Conservation (phyloP, 768 basidiomycete genomes). For the Scleroderma bovista region DNA sequence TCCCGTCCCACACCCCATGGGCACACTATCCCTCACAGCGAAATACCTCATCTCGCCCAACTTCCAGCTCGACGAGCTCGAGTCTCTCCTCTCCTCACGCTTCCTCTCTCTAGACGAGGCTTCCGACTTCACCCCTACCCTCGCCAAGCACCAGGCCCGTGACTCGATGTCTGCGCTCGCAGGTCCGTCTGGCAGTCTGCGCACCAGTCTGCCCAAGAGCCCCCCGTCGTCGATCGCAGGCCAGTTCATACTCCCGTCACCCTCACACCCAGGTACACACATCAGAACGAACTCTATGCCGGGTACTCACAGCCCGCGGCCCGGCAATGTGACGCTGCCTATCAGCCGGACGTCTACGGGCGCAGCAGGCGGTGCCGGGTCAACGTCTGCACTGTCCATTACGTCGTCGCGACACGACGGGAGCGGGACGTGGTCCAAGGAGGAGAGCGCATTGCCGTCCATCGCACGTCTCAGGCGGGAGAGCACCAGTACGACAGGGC, state of each 20-base stretch:
- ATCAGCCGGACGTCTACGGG: slow-evolving; percentile 31
- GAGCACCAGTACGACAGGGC: slow-evolving; percentile 39
- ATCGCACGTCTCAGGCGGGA: slow-evolving; percentile 46
- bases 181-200: slow-evolving; percentile 26
- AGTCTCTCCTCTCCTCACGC: slow-evolving; percentile 67
- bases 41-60: slow-evolving; percentile 63
- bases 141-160: slow-evolving; percentile 58
- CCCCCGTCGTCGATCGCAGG: slow-evolving; percentile 41
- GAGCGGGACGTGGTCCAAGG: slow-evolving; percentile 32
- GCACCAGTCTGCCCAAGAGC: slow-evolving; percentile 43
- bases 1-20: slow-evolving; percentile 61
- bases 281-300: slow-evolving; percentile 35
- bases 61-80: slow-evolving; percentile 73
- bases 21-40: slow-evolving; percentile 54
- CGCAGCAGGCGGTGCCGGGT: slow-evolving; percentile 23
- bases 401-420: slow-evolving; percentile 36
- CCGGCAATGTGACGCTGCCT: slow-evolving; percentile 25
- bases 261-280: slow-evolving; percentile 12
- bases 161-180: slow-evolving; percentile 46
- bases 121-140: slow-evolving; percentile 64
- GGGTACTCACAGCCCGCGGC: slow-evolving; percentile 31
- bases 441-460: slow-evolving; percentile 29
- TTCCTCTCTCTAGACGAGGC: slow-evolving; percentile 68
- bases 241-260: slow-evolving; percentile 36
- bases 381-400: slow-evolving; percentile 36